Base-by-base conservation (phyloP, 176 grass and related monocot species). In the Oryza coarctata region DNA sequence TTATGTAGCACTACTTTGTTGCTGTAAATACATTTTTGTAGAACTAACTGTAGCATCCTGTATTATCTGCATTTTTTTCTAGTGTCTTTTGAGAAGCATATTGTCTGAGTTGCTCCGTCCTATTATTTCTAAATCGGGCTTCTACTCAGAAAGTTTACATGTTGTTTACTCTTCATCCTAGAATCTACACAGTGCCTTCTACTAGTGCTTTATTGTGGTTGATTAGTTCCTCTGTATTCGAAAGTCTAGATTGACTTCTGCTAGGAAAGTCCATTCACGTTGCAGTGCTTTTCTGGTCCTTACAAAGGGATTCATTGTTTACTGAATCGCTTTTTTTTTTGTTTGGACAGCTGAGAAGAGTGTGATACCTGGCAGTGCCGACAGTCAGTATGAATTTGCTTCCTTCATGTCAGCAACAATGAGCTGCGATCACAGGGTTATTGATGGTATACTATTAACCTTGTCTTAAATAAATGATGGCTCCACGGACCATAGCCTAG, bases 351-450 rank as follows among this genome's bases (percentile, higher is more conserved):
- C 88, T 85, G 93, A 98, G 89, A 92, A 90, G 85, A 93, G 96
- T 86, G 93, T 99, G 65, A 84, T 94, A 33, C 96, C 96, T 7
- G 91, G 93, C 79, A 47, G 64, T 0, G 77, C 63, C 34, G 85
- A 88, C 35, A 86, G 88, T 20, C 89, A 99, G 83, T 99, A 90
- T 58, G 96, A 99, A 50, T 91, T 95, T 44, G 96, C 93, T 86
- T 95, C 91, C 75, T 94, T 95, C 91, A 94, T 99, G 89, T 91
- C 91, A 28, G 89, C 89, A 22, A 99, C 96, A 31, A 80, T 99
- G 83, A 99, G 96, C 82, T 99, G 96, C 22, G 96, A 99, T 58
- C 96, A 99, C 73, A 88, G 93, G 57, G 96, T 99, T 70, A 99
- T 99, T 77, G 96, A 99, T 83, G 96, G 96, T 99, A 88, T 10